Base-by-base conservation (phyloP, 2,329 filamentous ascomycete genomes). In the Septoria linicola region DNA sequence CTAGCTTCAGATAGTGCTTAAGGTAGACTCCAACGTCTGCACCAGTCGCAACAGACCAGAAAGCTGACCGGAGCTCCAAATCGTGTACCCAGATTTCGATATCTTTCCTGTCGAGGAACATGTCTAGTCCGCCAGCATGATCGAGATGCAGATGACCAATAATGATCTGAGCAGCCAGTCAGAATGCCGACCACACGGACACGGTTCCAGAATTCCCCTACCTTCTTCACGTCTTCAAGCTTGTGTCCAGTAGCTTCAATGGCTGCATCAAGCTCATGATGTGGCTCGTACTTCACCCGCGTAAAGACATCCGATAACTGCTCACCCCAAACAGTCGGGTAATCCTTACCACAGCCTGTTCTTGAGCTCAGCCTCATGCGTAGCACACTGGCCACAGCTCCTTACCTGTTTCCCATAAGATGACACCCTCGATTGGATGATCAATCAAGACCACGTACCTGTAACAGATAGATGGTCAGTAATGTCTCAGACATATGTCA, bases 371-470 rank as follows among this genome's bases (percentile, higher is more conserved):
- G 35, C 23, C 5, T 27, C 23, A 10, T 27, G 23, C 23, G 10
- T 27, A 27, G 23, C 23, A 27, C 23, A 27, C 23, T 27, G 5
- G 23, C 23, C 10, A 27, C 5, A 5, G n/a, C 20, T 13, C 20
- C 44, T 47, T 40, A 47, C 44, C 44, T 0, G 72, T 76, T 45
- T 76, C 74, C 58, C 68, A 76, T 7, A 76, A 63, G 51, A 77
- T 75, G 4, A 73, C 59, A 1, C 73, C 75, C 43, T 71, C 63
- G 34, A 68, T 66, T 0, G 74, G 74, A 55, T 76, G 70, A 27
- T 75, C 68, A 50, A 77, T 75, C 34, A 76, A 63, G 6, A 69
- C n/a, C n/a, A n/a, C n/a, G n/a, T n/a, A n/a, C n/a, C n/a, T n/a
- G n/a, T n/a, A n/a, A n/a, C n/a, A n/a, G n/a, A n/a, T n/a, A n/a